Evolutionary conservation across 768 basidiomycete species (phyloP).

Genomic region (Baorangia bicolor): DNA sequence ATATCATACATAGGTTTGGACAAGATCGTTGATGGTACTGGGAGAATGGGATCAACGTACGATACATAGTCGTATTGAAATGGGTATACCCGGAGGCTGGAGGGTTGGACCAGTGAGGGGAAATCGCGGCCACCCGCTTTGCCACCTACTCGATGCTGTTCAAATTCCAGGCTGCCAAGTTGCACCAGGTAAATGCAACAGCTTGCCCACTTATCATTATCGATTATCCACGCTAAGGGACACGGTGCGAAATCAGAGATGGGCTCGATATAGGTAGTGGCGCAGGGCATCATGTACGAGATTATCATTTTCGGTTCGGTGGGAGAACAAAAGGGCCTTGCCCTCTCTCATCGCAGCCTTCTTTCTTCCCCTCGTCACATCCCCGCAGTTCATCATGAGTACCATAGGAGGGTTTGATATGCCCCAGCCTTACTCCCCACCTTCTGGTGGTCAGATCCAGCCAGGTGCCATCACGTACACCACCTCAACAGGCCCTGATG

Average conservation of each 20-base stretch:
- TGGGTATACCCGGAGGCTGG: too few relatives aligned
- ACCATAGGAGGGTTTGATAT: conserved; percentile 24
- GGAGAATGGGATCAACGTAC: too few relatives aligned
- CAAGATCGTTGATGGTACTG: background rate
- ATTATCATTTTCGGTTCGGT: conserved; percentile 11
- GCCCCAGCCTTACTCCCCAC: conserved; percentile 32
- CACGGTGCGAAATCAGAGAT: conserved; percentile 28
- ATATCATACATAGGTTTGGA: background rate
- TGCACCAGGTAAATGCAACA: background rate
- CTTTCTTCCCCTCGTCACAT: conserved; percentile 14
- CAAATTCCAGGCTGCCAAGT: background rate
- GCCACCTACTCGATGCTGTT: background rate
- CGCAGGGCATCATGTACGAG: conserved; percentile 29
- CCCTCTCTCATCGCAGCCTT: background rate
- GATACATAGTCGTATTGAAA: too few relatives aligned
- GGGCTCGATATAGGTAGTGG: conserved; percentile 30
- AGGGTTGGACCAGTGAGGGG: too few relatives aligned
- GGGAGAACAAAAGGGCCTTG: conserved; percentile 22
- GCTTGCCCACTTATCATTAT: background rate
- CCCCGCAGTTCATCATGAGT: conserved; percentile 19
- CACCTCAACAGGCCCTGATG: conserved; percentile 60
- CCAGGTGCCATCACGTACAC: conserved; percentile 76
- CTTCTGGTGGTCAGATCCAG: conserved; percentile 45
- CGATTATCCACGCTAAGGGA: conserved; percentile 3
- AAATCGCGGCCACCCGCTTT: background rate